Evolutionary conservation across 345 rosid species (phyloP).

Genomic region (Adansonia digitata): DNA sequence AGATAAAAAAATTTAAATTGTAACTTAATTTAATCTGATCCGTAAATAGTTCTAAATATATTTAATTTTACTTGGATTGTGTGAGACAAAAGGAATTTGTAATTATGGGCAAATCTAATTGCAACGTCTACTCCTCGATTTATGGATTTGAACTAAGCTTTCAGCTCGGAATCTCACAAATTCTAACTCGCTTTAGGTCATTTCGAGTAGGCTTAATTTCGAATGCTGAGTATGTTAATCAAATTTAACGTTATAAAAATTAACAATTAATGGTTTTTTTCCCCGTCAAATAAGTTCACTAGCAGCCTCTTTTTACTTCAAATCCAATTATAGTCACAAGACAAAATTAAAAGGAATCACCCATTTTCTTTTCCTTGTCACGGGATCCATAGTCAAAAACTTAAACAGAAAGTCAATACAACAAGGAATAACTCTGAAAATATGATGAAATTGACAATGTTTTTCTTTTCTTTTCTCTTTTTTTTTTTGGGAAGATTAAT

Average conservation of each 20-base stretch:
- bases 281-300: not conserved
- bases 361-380: not conserved
- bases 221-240: not conserved
- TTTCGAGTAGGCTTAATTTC: not conserved
- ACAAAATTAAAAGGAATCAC: not conserved
- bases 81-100: too few relatives aligned
- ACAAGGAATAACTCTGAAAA: not conserved
- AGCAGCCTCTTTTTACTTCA: not conserved
- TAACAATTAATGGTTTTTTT: not conserved
- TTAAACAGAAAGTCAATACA: conserved; percentile 11
- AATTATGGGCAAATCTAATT: too few relatives aligned
- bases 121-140: too few relatives aligned
- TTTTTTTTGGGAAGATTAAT: too few relatives aligned
- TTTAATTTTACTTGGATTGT: too few relatives aligned
- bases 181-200: too few relatives aligned
- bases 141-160: too few relatives aligned
- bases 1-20: too few relatives aligned
- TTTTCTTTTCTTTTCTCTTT: too few relatives aligned
- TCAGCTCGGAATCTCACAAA: too few relatives aligned
- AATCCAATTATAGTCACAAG: conserved; percentile 2
- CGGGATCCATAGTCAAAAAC: not conserved
- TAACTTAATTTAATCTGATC: too few relatives aligned
- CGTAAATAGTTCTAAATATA: too few relatives aligned
- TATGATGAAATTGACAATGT: not conserved
- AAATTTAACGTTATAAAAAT: not conserved